Percentiles rank a stretch among this genome's conserved stretches.
These are phyloP conservation scores for Cladosporium sp. DNA, from an alignment of 2,329 filamentous ascomycete genomes.

Conservation along the genomic window DNA sequence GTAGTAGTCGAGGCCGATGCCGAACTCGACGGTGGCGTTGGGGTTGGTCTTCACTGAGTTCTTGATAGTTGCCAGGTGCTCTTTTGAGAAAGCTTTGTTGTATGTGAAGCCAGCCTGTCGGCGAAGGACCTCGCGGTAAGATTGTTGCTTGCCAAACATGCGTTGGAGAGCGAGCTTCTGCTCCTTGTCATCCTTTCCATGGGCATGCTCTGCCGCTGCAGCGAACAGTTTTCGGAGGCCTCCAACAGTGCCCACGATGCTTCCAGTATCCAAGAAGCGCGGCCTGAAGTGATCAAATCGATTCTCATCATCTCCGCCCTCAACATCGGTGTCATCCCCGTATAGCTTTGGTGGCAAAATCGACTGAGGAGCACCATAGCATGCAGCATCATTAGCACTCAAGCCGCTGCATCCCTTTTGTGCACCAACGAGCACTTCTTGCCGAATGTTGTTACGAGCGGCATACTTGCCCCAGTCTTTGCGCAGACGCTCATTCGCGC, in stretches of 20 bases:
- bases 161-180: constrained; percentile 24
- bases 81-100: constrained; percentile 3
- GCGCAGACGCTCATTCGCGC: constrained; percentile 1
- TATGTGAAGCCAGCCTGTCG: constrained; percentile 2
- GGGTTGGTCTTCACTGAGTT: constrained; percentile 1
- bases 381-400: constrained; percentile 9
- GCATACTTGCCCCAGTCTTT: constrained; percentile 10
- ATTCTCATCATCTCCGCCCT: constrained; percentile 12
- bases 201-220: constrained; percentile 18
- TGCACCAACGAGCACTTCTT: constrained; percentile 3
- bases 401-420: constrained; percentile 8
- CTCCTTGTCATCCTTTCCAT: constrained; percentile 4
- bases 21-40: constrained; percentile 1
- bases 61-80: background rate
- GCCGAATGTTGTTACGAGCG: constrained; percentile 2
- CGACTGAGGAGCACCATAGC: constrained; percentile 6
- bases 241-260: constrained; percentile 14
- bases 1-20: constrained; percentile 9
- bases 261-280: constrained; percentile 30
- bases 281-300: constrained; percentile 24
- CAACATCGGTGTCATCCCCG: constrained; percentile 7
- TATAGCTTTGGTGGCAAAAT: background rate
- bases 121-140: constrained; percentile 7
- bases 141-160: constrained; percentile 19
- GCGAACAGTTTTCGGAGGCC: constrained; percentile 7